Evolutionary conservation across 139 green algal species (phyloP).

Genomic region (Chlamydomonas asymmetrica): DNA sequence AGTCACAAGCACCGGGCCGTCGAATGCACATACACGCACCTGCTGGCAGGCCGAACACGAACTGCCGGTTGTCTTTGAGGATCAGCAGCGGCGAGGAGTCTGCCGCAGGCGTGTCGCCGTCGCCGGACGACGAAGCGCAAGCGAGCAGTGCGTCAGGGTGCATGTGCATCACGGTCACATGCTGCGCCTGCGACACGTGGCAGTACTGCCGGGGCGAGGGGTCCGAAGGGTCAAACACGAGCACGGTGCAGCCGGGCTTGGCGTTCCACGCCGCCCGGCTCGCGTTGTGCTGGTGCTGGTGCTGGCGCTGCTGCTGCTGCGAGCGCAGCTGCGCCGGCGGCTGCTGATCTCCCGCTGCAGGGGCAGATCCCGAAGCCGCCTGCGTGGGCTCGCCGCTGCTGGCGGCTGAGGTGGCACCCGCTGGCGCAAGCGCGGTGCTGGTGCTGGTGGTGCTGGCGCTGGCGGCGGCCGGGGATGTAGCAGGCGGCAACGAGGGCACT

Average conservation of each 20-base stretch:
- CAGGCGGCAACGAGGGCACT: slow-evolving; percentile 13
- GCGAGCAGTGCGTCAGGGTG: background rate
- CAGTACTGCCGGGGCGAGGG: slow-evolving; percentile 19
- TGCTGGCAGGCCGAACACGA: slow-evolving; percentile 7
- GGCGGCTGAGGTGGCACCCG: background rate
- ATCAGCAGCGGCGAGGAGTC: slow-evolving; percentile 51
- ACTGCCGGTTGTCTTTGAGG: slow-evolving; percentile 48
- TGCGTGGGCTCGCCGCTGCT: background rate
- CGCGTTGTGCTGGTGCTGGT: too few species aligned
- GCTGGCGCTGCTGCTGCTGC: slow-evolving; percentile 15
- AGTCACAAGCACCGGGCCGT: background rate
- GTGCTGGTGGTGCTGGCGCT: slow-evolving; percentile 2
- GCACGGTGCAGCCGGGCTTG: slow-evolving; percentile 30
- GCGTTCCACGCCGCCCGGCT: too few species aligned
- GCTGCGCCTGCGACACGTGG: slow-evolving; percentile 15
- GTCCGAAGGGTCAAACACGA: slow-evolving; percentile 43
- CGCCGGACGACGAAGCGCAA: background rate
- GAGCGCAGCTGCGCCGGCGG: background rate
- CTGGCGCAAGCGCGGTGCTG: background rate
- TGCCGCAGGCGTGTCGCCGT: background rate
- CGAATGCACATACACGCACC: background rate
- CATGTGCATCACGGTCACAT: slow-evolving; percentile 31
- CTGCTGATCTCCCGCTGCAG: background rate
- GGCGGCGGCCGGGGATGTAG: background rate
- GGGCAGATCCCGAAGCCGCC: background rate